Percentiles rank a stretch among this genome's conserved stretches.
Evolutionary conservation across 2,329 filamentous ascomycete species (phyloP).

Genomic region (Pseudogymnoascus sp.): DNA sequence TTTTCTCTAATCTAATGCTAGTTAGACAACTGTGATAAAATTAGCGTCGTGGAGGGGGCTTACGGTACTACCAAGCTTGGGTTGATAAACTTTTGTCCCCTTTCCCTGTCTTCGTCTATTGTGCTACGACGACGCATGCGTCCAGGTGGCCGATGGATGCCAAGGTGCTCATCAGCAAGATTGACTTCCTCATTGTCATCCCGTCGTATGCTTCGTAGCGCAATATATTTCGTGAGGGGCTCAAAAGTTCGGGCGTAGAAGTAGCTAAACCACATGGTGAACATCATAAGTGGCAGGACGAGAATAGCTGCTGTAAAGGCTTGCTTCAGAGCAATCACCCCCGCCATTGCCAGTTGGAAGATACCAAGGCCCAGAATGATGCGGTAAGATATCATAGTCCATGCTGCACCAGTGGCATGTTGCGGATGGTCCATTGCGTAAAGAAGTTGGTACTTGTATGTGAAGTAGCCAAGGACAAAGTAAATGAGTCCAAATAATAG

Average conservation of each 20-base stretch:
- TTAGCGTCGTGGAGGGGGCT: conserved; percentile 29
- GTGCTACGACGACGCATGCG: conserved; percentile 41
- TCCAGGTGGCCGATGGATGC: conserved; percentile 20
- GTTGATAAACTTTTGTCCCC: conserved; percentile 64
- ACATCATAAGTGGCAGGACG: conserved; percentile 66
- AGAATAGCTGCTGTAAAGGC: conserved; percentile 67
- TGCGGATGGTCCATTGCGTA: conserved; percentile 98
- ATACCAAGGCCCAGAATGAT: conserved; percentile 78
- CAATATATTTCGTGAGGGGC: conserved; percentile 86
- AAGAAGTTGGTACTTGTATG: conserved; percentile 93
- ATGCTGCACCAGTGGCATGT: conserved; percentile 85
- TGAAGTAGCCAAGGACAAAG: conserved; percentile 75
- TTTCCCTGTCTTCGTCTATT: conserved; percentile 64
- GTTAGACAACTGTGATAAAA: conserved; percentile 18
- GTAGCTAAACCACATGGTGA: conserved; percentile 83
- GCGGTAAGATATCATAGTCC: conserved; percentile 94
- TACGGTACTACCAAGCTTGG: conserved; percentile 63
- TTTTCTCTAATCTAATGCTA: conserved; percentile 49
- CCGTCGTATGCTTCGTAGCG: conserved; percentile 72
- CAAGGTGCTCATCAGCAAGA: conserved; percentile 34
- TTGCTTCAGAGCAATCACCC: conserved; percentile 66
- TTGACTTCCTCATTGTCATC: conserved; percentile 42
- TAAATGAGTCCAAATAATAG: conserved; percentile 76
- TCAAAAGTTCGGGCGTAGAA: conserved; percentile 75
- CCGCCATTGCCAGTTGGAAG: conserved; percentile 86